Conservation (phyloP, 2,329 filamentous ascomycete species). For the Venturia effusa region DNA sequence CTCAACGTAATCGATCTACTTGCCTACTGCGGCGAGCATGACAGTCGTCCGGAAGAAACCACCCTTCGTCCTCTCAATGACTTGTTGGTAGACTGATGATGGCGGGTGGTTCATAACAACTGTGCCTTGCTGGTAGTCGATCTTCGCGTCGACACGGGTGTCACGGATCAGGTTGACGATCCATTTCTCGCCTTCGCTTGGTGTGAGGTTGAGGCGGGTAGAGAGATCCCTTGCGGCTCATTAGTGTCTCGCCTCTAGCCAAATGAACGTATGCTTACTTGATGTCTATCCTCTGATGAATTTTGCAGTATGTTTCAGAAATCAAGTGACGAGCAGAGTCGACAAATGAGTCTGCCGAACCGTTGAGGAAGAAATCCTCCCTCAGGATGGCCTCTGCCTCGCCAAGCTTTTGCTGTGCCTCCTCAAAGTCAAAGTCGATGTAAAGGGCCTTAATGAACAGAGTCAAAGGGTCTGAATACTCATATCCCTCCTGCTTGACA, state of each 20-base stretch:
- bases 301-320: slow-evolving; percentile 99
- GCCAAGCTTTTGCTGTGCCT: slow-evolving; percentile 78
- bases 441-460: slow-evolving; percentile 95
- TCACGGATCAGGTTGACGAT: slow-evolving; percentile 99
- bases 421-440: slow-evolving; percentile 94
- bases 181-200: slow-evolving; percentile 99
- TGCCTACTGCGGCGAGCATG: slow-evolving; percentile 50
- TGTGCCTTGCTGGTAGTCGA: slow-evolving; percentile 97
- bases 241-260: background rate
- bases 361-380: slow-evolving; percentile 89
- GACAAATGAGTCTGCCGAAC: slow-evolving; percentile 77
- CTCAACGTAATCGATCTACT: slow-evolving; percentile 18
- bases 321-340: slow-evolving; percentile 93
- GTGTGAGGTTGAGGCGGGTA: slow-evolving; percentile 77
- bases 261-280: slow-evolving; percentile 41
- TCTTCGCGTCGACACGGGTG: slow-evolving; percentile 95
- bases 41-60: slow-evolving; percentile 98
- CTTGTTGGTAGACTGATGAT: slow-evolving; percentile 97
- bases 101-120: slow-evolving; percentile 99
- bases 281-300: slow-evolving; percentile 96
- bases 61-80: slow-evolving; percentile 98
- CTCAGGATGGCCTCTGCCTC: slow-evolving; percentile 86
- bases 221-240: slow-evolving; percentile 59
- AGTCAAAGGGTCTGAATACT: slow-evolving; percentile 92
- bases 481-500: slow-evolving; percentile 92